Percentiles rank a stretch among this genome's conserved stretches.
Conservation (phyloP, 371 early-diverging fungal genomes). For the Rhizoclosmatium hyalinum region DNA sequence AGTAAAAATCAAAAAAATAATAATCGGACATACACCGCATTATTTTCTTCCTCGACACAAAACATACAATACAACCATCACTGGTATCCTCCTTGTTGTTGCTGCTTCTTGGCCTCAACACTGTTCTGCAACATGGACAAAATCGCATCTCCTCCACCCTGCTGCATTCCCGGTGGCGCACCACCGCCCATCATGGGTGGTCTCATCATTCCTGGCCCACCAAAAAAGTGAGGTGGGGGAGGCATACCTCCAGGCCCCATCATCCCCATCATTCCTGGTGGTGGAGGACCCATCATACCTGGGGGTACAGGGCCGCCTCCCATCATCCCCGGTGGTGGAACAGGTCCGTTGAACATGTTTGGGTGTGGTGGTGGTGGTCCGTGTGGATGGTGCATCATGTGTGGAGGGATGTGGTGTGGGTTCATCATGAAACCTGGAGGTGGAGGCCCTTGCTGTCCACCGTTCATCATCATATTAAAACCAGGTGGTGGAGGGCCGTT, state of each 20-base stretch:
- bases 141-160: conserved; percentile 8
- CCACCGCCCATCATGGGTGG: conserved; percentile 2
- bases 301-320: background rate
- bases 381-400: background rate
- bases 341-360: background rate
- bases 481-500: conserved; percentile 3
- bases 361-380: background rate
- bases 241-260: background rate
- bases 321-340: background rate
- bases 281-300: background rate
- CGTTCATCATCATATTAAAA: background rate
- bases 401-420: background rate
- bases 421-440: conserved; percentile 12
- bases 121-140: background rate
- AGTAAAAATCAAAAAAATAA: background rate
- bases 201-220: background rate
- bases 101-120: background rate
- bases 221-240: background rate
- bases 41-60: background rate
- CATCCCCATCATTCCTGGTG: conserved; percentile 3
- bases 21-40: background rate
- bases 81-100: background rate
- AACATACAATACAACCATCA: background rate
- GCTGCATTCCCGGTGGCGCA: background rate
- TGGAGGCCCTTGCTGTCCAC: background rate